Evolutionary conservation across 495 filamentous ascomycete genomes (phyloP), one percentile per base, ranked within the genome.

Genomic region (Trichoderma parareesei): DNA sequence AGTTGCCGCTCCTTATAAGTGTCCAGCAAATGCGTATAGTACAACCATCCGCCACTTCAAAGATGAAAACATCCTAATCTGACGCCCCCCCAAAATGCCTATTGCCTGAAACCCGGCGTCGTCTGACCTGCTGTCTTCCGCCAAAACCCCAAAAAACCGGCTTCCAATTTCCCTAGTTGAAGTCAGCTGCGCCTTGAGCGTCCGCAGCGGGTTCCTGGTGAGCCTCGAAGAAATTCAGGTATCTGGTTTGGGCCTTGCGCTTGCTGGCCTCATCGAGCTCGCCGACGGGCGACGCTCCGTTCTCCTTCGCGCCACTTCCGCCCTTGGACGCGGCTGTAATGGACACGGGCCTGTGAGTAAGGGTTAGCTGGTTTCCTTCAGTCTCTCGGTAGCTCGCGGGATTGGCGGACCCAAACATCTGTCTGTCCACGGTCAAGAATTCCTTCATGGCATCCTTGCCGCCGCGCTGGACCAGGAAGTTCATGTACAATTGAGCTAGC

Each of bases 361-460:
- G 44, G 63, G 65, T 62, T 57, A 57, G 53, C 53, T 57, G 20
- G 53, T 10, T 35, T 57, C 53, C 53, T 57, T 57, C 53, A 10
- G 53, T 57, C 18, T 57, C 53, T 57, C 37, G 63, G 27, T 13
- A 65, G 60, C 16, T 44, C 37, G 38, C 37, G 48, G 20, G 14
- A 27, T 42, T 48, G 61, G 81, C 83, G 71, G 79, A 85, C 85
- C 95, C 94, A 71, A 93, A 92, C 38, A 97, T 80, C 73, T 97
- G 90, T 44, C 86, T 84, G 73, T 99, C 94, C 40, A 99, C 74
- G 57, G 77, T 75, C 76, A 98, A 79, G 72, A 91, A 96, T 70
- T 94, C 89, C 74, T 93, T 93, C 72, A 91, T 91, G 0, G 90
- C 84, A 44, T 90, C 87, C 66, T 90, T 87, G n/a, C 85, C 86